Base-by-base conservation (phyloP, 306 rosid genomes). In the Ammopiptanthus mongolicus region DNA sequence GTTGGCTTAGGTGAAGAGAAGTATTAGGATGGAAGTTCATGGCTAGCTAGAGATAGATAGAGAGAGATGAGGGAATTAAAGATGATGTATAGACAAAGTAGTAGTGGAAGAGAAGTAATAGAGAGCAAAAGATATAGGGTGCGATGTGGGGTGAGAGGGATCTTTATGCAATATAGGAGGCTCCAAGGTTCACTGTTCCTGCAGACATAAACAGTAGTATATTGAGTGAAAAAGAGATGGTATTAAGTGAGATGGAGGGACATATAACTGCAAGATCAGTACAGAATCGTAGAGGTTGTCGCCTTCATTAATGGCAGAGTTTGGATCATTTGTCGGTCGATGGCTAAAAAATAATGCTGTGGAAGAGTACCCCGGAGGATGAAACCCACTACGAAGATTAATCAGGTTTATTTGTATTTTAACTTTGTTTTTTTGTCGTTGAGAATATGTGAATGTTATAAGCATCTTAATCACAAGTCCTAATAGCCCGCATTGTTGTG, bases 241-340 rank as follows among this genome's bases (percentile, higher is more conserved):
- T 74, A 25, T 73, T 60, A 76, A 79, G 76, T 47, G 73, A 76
- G 82, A 84, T 78, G 70, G 72, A 82, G 86, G 72, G 86, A 90
- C 77, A 88, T 79, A 64, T 83, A 62, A 84, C 87, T 80, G 90
- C 90, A 86, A 82, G 82, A 88, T 91, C 91, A 87, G 83, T 83
- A 82, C 84, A 85, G 96, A 86, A 89, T 90, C 88, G 53, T 87
- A 84, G 84, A 82, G 66, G 66, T 81, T 93, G 98, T 89, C 97
- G 81, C 87, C 92, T 86, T 84, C 88, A 90, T 70, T 89, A 87
- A 85, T 82, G 94, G 93, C 92, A 91, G 81, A 85, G 78, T 77
- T 83, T 59, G 86, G 87, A 87, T 82, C 73, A 53, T 64, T 75
- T 88, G 97, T 93, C 98, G 92, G 91, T 88, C 78, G 78, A 77